These are phyloP conservation scores for Metschnikowia chrysomelidarum DNA, from an alignment of 805 yeast genomes.

Conservation along the genomic window DNA sequence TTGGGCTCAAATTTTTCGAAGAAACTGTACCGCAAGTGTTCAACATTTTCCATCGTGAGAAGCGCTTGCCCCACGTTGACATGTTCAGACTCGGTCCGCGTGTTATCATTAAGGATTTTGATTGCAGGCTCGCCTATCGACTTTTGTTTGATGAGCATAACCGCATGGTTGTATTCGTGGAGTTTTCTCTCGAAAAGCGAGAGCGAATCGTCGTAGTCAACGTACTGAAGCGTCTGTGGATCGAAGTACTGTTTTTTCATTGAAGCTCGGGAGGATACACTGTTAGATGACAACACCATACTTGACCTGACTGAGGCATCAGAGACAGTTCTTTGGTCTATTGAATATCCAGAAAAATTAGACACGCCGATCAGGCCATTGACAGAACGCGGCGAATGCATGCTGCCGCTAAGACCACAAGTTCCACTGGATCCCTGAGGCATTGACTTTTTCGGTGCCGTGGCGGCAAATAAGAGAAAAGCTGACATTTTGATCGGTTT, in stretches of 20 bases:
- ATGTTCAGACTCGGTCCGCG: slow-evolving; percentile 1
- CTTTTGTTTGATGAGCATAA: slow-evolving; percentile 4
- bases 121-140: slow-evolving; percentile 1
- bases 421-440: not conserved
- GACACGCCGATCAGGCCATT: too few species aligned
- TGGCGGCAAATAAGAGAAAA: slow-evolving; percentile 10
- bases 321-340: too few species aligned
- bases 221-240: slow-evolving; percentile 7
- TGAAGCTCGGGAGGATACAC: too few species aligned
- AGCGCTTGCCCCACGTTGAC: slow-evolving; percentile 4
- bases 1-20: slow-evolving; percentile 12
- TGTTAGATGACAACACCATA: too few species aligned
- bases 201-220: slow-evolving; percentile 4
- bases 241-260: slow-evolving; percentile 8
- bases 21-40: slow-evolving; percentile 11
- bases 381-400: too few species aligned
- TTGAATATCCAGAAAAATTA: too few species aligned
- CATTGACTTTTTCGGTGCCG: slow-evolving; percentile 4
- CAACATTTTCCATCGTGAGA: slow-evolving; percentile 5
- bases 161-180: slow-evolving; percentile 5
- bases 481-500: slow-evolving; percentile 16
- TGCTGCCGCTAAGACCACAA: too few species aligned
- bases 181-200: slow-evolving; percentile 11
- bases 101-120: slow-evolving; percentile 4
- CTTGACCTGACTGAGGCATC: too few species aligned